Conservation (phyloP, 164 flowering plant species). For the Liriodendron chinense region DNA sequence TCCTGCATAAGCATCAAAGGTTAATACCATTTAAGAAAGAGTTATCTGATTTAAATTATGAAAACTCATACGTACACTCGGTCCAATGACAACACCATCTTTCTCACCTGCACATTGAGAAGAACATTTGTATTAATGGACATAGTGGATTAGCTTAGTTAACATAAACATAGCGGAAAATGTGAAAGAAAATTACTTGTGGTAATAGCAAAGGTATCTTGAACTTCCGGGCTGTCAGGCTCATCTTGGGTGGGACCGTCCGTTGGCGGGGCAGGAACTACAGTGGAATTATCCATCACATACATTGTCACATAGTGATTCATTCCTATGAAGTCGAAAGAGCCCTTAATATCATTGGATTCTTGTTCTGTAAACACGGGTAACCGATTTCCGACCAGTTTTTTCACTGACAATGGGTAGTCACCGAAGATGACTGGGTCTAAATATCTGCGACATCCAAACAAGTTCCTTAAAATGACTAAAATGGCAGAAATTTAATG, state of each 20-base stretch:
- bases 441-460: conserved; percentile 14
- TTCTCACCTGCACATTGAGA: conserved; percentile 17
- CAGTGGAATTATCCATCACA: conserved; percentile 24
- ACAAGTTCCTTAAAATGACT: background rate
- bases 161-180: background rate
- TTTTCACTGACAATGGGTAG: conserved; percentile 24
- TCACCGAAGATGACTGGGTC: conserved; percentile 27
- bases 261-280: conserved; percentile 3
- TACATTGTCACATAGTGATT: conserved; percentile 23
- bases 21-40: background rate
- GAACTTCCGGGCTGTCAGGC: conserved; percentile 19
- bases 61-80: conserved; percentile 19
- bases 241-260: conserved; percentile 11
- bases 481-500: background rate
- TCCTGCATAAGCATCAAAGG: conserved; percentile 15
- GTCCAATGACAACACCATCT: conserved; percentile 23
- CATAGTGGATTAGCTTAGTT: background rate
- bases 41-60: background rate
- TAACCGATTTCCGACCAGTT: conserved; percentile 19
- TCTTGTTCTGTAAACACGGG: conserved; percentile 24
- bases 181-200: conserved; percentile 15
- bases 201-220: conserved; percentile 22
- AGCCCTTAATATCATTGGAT: conserved; percentile 22
- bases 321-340: conserved; percentile 30
- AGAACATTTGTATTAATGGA: background rate